These are phyloP conservation scores for Fraxinus pennsylvanica DNA, from an alignment of 257 asterid genomes.

Conservation along the genomic window DNA sequence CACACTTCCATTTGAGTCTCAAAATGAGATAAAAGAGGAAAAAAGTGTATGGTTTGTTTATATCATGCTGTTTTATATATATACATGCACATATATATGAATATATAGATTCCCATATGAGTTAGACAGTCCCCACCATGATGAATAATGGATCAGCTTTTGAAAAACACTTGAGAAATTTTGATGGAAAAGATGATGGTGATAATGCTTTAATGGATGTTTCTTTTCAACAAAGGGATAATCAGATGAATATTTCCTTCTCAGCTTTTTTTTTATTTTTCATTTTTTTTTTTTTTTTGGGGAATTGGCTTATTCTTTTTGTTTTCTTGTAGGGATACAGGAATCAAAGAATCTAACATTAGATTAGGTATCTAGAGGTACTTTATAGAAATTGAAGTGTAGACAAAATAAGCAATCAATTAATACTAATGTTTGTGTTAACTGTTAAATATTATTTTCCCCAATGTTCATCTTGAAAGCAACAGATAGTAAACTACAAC, in stretches of 20 bases:
- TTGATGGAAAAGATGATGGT: conserved; percentile 39
- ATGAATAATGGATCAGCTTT: conserved; percentile 65
- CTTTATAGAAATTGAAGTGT: conserved; percentile 36
- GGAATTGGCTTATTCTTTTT: conserved; percentile 73
- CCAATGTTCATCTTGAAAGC: conserved; percentile 20
- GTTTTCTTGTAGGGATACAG: conserved; percentile 63
- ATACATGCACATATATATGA: too few species aligned
- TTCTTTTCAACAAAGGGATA: conserved; percentile 29
- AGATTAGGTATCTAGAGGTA: conserved; percentile 59
- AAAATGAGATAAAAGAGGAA: conserved; percentile 32
- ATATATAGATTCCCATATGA: conserved; percentile 50
- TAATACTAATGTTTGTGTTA: conserved; percentile 20
- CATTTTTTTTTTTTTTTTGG: conserved; percentile 1
- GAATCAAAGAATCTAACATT: conserved; percentile 91
- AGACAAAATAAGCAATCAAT: conserved; percentile 20
- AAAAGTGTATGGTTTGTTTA: conserved; percentile 73
- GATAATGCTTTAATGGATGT: conserved; percentile 43
- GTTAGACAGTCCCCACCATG: conserved; percentile 68
- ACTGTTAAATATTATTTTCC: conserved; percentile 1
- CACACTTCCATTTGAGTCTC: conserved; percentile 64
- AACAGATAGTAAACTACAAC: not conserved
- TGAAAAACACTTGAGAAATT: conserved; percentile 41
- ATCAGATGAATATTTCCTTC: conserved; percentile 21
- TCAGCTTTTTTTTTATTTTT: conserved; percentile 21
- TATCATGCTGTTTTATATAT: conserved; percentile 2